Evolutionary conservation across 2,329 filamentous ascomycete genomes (phyloP), one percentile per base, ranked within the genome.

Genomic region (Phialocephala sp.): DNA sequence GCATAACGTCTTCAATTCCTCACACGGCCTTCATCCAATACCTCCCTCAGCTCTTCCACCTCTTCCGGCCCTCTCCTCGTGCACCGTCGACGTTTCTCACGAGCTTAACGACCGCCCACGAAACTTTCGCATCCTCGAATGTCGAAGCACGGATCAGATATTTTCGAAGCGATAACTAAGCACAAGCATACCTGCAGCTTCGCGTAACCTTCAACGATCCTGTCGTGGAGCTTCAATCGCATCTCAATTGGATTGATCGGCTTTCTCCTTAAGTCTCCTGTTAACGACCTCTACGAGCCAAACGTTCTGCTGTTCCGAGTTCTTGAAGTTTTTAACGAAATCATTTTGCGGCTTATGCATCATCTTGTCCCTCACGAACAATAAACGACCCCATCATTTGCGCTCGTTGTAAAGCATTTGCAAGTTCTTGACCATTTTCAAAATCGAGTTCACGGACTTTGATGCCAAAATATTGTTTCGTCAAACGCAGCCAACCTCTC

Each of bases 211-310:
- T 61, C 69, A 66, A 66, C 66, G 58, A 69, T 69, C 64, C 72
- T 75, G 72, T 71, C 72, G 72, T 75, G 73, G 72, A 75, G 70
- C 71, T 75, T 71, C 69, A 71, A 68, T 74, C 73, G 70, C 71
- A 74, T 74, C 70, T 71, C 74, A 74, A 75, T 76, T 75, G 75
- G 69, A 72, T 72, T 74, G 67, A 72, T 70, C 68, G 71, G 74
- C 72, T 72, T 72, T 68, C 62, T 69, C 71, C 73, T 72, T 67
- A 71, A 70, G 68, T 69, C 72, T 71, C 68, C 60, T 72, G 72
- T 75, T 80, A 76, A 80, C 77, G 79, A 80, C 75, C 71, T 77
- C 77, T 77, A 80, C 78, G 79, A 80, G 73, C 74, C 75, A 77
- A 75, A 80, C 77, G 78, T 78, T 74, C 70, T 72, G 67, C 63